Conservation (phyloP, 345 rosid species). For the Gossypium ekmanianum region DNA sequence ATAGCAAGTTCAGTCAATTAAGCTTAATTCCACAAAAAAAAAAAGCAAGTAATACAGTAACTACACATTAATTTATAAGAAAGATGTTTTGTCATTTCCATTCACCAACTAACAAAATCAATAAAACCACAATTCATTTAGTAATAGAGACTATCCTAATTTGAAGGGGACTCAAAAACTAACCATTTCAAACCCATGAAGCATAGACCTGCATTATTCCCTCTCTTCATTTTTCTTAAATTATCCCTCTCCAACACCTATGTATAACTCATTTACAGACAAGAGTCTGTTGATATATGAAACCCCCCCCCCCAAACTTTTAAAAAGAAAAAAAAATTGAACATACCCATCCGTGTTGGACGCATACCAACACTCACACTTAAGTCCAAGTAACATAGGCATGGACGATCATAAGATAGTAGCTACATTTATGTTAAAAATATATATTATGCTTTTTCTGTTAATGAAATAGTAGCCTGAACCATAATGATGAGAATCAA, state of each 20-base stretch:
- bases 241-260: neutral
- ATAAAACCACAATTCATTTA: neutral
- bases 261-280: neutral
- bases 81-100: neutral
- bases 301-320: neutral
- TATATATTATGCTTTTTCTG: neutral
- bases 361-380: neutral
- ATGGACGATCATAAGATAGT: neutral
- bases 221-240: neutral
- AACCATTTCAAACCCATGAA: neutral
- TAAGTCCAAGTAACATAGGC: neutral
- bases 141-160: neutral
- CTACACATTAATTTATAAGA: neutral
- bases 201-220: neutral
- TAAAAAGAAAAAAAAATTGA: too few species aligned
- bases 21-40: neutral
- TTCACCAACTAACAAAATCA: neutral
- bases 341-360: too few species aligned
- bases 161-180: neutral
- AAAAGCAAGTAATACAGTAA: neutral
- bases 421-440: neutral
- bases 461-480: neutral
- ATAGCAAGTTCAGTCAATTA: neutral
- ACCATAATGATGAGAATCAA: neutral
- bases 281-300: neutral